Percentiles rank a stretch among this genome's conserved stretches.
phyloP scores from a whole-genome alignment of 1,284 basidiomycete species.

The Ganoderma multipileum region DNA sequence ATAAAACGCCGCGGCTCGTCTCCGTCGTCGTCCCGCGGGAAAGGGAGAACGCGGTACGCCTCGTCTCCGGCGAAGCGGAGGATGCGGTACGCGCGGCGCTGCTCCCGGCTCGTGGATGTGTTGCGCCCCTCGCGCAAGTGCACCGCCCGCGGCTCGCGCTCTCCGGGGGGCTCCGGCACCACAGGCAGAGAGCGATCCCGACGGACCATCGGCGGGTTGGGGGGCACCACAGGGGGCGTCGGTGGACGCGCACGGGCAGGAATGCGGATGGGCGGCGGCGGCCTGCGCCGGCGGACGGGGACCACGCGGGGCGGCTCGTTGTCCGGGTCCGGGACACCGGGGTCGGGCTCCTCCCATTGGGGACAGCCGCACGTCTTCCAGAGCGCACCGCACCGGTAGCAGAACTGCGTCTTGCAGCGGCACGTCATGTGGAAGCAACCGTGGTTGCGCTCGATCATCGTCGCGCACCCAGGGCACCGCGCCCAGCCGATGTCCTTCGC shows the following conservation, averaged over 20 bases:
- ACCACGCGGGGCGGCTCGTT: background rate
- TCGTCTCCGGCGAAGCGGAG: background rate
- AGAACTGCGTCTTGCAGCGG: slow-evolving; percentile 43
- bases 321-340: slow-evolving; percentile 27
- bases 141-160: background rate
- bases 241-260: background rate
- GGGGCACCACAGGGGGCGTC: too few species aligned
- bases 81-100: slow-evolving; percentile 3
- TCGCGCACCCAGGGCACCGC: slow-evolving; percentile 50
- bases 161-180: background rate
- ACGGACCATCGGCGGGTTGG: background rate
- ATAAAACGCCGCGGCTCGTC: background rate
- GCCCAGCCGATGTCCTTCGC: slow-evolving; percentile 46
- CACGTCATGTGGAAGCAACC: slow-evolving; percentile 50
- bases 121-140: background rate
- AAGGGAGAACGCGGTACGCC: slow-evolving; percentile 1
- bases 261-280: background rate
- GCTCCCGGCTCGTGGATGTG: background rate
- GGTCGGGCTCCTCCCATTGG: slow-evolving; percentile 56
- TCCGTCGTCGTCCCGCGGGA: background rate
- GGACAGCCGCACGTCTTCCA: slow-evolving; percentile 61
- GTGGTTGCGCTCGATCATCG: slow-evolving; percentile 42
- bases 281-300: background rate
- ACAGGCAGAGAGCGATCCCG: background rate
- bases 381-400: slow-evolving; percentile 52